Evolutionary conservation across 2,329 filamentous ascomycete genomes (phyloP), one percentile per base, ranked within the genome.

Genomic region (Alternaria novae-zelandiae): DNA sequence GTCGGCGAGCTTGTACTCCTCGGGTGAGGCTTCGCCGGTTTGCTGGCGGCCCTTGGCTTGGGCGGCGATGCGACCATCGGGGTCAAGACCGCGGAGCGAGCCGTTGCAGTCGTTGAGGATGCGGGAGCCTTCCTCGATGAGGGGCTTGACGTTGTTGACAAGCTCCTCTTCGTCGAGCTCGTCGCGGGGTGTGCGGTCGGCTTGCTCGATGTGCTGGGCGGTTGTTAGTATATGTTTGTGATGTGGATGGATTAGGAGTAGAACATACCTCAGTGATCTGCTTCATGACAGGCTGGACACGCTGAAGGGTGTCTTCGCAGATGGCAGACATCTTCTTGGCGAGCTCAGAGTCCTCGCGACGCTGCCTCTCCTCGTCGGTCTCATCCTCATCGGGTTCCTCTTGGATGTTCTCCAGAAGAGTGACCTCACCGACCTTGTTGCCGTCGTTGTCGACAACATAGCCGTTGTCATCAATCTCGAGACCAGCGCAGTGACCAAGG

Each of bases 141-240:
- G 86, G 1, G 94, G 94, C 80, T 91, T 92, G 73, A 97, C 93
- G 61, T 94, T 87, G 78, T 92, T 89, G 74, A 97, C 94, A 6
- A 97, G 88, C 70, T 92, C 87, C 75, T 97, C 93, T 78, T 97
- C 94, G 74, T 97, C 93, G 23, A 95, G 89, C 72, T 97, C 93
- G 5, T 96, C 92, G 80, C 93, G 91, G 46, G 91, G 90, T 26
- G 91, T 92, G 68, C 89, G 88, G 79, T 97, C 92, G 26, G 92
- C 93, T 59, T 85, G 86, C 72, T 97, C 92, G 73, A 97, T 91
- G 82, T 90, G 87, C 88, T 92, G 68, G 47, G n/a, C 4, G 64
- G 30, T 47, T 15, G 62, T 78, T 71, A 82, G 76, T 75, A 60
- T 21, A 8, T 26, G 17, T n/a, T 32, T 36, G 43, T 13, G 3